Conservation (phyloP, 441 rosid species). For the Syzygium malaccense region DNA sequence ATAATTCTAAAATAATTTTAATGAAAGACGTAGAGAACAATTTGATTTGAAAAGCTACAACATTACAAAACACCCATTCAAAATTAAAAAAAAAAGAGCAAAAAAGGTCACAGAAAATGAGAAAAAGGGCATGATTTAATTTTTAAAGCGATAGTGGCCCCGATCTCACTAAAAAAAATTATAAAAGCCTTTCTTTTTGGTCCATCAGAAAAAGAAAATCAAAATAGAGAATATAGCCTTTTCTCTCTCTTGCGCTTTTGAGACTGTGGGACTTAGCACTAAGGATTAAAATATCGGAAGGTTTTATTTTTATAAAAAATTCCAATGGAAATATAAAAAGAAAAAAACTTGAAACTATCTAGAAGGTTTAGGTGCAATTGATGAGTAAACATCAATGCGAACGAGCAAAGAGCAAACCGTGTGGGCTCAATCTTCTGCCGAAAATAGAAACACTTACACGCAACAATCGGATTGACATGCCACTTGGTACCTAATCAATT, state of each 20-base stretch:
- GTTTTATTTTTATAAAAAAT: not conserved
- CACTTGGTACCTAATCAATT: not conserved
- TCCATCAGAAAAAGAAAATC: not conserved
- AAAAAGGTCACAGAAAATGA: not conserved
- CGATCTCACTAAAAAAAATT: not conserved
- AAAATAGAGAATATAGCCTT: not conserved
- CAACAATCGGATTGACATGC: not conserved
- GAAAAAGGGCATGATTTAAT: not conserved
- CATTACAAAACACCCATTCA: not conserved
- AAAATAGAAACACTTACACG: not conserved
- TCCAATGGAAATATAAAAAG: not conserved
- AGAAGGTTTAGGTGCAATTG: not conserved
- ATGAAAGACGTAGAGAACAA: not conserved
- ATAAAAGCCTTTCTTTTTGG: not conserved
- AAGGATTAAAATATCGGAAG: not conserved
- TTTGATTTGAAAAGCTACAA: not conserved
- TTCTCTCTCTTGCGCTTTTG: not conserved
- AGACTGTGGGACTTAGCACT: not conserved
- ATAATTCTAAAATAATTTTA: too few relatives aligned
- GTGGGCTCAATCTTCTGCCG: not conserved
- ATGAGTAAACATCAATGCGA: not conserved
- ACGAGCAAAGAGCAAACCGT: not conserved
- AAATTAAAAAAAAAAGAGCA: not conserved
- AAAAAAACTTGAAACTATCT: not conserved
- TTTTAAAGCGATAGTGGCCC: not conserved